Base-by-base conservation (phyloP, 345 rosid species). In the Sisymbrium irio region DNA sequence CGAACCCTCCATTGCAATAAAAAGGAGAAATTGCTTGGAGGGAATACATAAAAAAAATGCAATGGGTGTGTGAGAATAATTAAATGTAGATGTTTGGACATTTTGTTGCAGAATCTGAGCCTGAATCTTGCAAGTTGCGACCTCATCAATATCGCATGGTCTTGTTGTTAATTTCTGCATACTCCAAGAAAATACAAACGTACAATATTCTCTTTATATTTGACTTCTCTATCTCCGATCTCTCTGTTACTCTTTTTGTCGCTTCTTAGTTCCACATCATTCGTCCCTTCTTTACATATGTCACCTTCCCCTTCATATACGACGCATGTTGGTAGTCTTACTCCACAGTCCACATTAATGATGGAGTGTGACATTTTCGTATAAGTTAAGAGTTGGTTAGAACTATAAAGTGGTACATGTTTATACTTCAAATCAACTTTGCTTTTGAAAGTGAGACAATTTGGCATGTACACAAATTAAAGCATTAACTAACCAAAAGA, bases 61-160 rank as follows among this genome's bases (percentile, higher is more conserved):
- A 76, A 37, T 77, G 70, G 57, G 75, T 64, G 72, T 64, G 72
- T 77, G 80, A 62, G 80, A 76, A 76, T 69, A 69, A 69, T 75
- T 64, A 55, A 69, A 76, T 63, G 57, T 69, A 41, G 32, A 25
- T 64, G 67, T 36, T 66, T 50, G 71, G 49, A 42, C 55, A 57
- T 81, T 78, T 74, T 80, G 74, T 76, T 76, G 80, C 84, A 73
- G 78, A 67, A 67, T 27, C 28, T 65, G 63, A 76, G 84, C 85
- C 83, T 76, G 80, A 81, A 76, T 76, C 77, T 80, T 76, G 89
- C 85, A 54, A 78, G 75, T 80, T 75, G 89, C 84, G 47, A 79
- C 41, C 65, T 63, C 82, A 69, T 82, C 75, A 37, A 72, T 41
- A 53, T 67, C 69, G 78, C 78, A 78, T 78, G 74, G 27, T 44